phyloP scores from a whole-genome alignment of 495 filamentous ascomycete species.

The Talaromyces nanjingensis region DNA sequence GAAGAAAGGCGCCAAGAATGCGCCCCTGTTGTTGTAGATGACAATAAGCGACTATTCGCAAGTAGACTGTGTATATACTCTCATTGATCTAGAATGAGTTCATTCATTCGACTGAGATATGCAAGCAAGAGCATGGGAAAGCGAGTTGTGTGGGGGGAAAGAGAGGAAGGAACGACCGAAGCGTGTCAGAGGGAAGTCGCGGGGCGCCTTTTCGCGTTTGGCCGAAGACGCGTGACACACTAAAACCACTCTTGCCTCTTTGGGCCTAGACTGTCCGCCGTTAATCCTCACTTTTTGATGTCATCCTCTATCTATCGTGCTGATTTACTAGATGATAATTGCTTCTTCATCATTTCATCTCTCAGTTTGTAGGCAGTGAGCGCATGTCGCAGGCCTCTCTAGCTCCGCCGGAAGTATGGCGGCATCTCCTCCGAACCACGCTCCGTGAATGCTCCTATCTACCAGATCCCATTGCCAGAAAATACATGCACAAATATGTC shows the following conservation, averaged over 20 bases:
- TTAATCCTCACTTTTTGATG: constrained; percentile 10
- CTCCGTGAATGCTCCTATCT: constrained; percentile 84
- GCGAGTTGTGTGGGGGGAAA: constrained; percentile 9
- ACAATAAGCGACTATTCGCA: background rate
- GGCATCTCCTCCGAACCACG: constrained; percentile 66
- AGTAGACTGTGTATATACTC: background rate
- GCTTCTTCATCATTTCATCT: background rate
- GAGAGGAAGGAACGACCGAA: background rate
- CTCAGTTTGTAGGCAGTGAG: background rate
- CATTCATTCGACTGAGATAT: background rate
- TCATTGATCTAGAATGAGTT: background rate
- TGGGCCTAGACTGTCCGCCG: constrained; percentile 11
- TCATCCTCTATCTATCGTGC: constrained; percentile 8
- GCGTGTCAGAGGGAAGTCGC: constrained; percentile 27
- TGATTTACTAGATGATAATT: background rate
- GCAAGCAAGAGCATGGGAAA: background rate
- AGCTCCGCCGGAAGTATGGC: constrained; percentile 29
- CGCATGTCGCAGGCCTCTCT: constrained; percentile 7
- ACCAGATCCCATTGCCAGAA: constrained; percentile 61
- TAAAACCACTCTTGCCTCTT: constrained; percentile 22
- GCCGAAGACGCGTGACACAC: constrained; percentile 20
- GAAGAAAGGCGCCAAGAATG: constrained; percentile 3
- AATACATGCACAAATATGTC: constrained; percentile 51
- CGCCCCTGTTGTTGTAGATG: background rate
- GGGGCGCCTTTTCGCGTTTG: constrained; percentile 23